phyloP scores from a whole-genome alignment of 768 basidiomycete species.

The Naganishia kalamii region DNA sequence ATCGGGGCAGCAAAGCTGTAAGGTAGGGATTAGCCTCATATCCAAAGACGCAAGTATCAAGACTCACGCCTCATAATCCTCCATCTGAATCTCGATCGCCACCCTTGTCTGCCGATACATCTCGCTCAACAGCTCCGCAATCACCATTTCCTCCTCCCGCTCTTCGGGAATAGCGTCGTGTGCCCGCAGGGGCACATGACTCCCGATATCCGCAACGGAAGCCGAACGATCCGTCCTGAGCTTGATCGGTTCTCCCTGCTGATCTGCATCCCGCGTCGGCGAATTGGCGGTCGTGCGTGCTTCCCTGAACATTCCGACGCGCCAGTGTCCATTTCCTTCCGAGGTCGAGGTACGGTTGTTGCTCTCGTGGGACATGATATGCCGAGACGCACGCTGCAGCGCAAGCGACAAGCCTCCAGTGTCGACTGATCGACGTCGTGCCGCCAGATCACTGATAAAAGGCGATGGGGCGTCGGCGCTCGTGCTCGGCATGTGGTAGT shows the following conservation, averaged over 20 bases:
- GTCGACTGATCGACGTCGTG: constrained; percentile 68
- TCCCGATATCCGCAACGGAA: constrained; percentile 23
- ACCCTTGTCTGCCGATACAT: constrained; percentile 75
- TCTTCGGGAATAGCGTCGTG: constrained; percentile 52
- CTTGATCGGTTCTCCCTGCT: background rate
- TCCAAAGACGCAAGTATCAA: constrained; percentile 11
- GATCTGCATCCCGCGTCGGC: constrained; percentile 6
- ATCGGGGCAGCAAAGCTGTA: constrained; percentile 50
- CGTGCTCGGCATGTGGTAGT: background rate
- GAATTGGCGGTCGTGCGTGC: constrained; percentile 17
- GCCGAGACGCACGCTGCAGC: constrained; percentile 51
- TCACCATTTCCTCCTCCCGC: constrained; percentile 34
- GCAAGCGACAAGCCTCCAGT: constrained; percentile 81
- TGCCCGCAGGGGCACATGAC: constrained; percentile 45
- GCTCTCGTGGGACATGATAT: constrained; percentile 54
- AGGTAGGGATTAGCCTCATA: constrained; percentile 13
- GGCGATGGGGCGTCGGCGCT: background rate
- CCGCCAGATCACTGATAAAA: constrained; percentile 15
- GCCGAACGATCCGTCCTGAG: constrained; percentile 9
- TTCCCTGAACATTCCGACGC: constrained; percentile 22
- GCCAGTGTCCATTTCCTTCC: constrained; percentile 36
- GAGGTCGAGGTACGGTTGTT: constrained; percentile 51
- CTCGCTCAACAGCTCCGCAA: constrained; percentile 74
- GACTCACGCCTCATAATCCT: constrained; percentile 38
- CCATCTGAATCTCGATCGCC: constrained; percentile 53